Evolutionary conservation across 345 rosid genomes (phyloP).

Genomic region (Salix udensis): DNA sequence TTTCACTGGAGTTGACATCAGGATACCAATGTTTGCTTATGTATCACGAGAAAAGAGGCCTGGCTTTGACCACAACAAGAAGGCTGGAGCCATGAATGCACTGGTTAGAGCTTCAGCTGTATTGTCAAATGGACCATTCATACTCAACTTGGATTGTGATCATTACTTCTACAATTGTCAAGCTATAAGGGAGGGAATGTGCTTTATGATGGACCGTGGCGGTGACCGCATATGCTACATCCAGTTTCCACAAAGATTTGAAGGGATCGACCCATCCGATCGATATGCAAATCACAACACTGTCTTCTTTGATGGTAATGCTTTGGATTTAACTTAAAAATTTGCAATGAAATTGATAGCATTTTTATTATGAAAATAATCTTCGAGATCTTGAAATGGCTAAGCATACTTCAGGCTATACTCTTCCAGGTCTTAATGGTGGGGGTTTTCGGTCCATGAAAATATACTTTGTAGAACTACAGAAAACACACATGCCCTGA

Average conservation of each 20-base stretch:
- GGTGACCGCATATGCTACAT: conserved; percentile 88
- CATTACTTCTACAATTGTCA: conserved; percentile 71
- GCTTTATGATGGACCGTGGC: conserved; percentile 98
- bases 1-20: conserved; percentile 67
- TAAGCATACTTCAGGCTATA: not conserved
- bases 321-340: not conserved
- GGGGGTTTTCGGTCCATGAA: not conserved
- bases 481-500: not conserved
- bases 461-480: not conserved
- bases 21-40: conserved; percentile 81
- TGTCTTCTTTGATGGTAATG: conserved; percentile 77
- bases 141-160: conserved; percentile 84
- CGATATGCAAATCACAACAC: conserved; percentile 88
- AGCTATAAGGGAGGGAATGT: conserved; percentile 86
- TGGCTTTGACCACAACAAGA: conserved; percentile 86
- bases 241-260: conserved; percentile 90
- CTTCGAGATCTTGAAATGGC: not conserved
- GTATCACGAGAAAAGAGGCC: conserved; percentile 81
- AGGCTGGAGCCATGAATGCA: conserved; percentile 94
- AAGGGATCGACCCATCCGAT: conserved; percentile 95
- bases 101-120: conserved; percentile 92
- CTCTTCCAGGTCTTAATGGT: not conserved
- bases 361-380: not conserved
- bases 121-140: conserved; percentile 79
- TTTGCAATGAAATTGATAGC: not conserved